Evolutionary conservation across 2,329 filamentous ascomycete species (phyloP).

Genomic region (Aureobasidium sp.): DNA sequence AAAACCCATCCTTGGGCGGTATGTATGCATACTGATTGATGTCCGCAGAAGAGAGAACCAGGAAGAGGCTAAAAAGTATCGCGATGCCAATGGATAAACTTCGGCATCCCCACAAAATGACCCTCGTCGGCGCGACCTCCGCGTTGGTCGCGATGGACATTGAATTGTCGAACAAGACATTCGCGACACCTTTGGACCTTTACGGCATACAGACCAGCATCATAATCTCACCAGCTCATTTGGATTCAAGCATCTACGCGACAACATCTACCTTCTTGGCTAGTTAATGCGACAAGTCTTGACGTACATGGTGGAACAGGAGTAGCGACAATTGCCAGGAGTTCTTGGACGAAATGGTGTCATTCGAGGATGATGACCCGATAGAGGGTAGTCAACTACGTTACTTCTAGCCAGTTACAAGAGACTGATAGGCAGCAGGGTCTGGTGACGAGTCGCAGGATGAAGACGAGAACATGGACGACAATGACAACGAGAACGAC

Average conservation of each 20-base stretch:
- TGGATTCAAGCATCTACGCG: neutral
- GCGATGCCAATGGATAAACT: neutral
- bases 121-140: neutral
- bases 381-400: conserved; percentile 19
- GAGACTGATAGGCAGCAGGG: conserved; percentile 16
- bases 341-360: conserved; percentile 26
- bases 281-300: conserved; percentile 38
- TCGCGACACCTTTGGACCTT: neutral
- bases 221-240: too few relatives aligned
- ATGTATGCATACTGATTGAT: neutral
- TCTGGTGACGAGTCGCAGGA: conserved; percentile 36
- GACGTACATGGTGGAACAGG: neutral
- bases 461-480: conserved; percentile 39
- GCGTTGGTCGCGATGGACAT: conserved; percentile 5
- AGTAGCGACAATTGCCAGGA: neutral
- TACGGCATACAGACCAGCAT: neutral
- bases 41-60: too few relatives aligned
- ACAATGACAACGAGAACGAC: conserved; percentile 33
- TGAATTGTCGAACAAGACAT: neutral
- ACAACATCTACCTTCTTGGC: neutral
- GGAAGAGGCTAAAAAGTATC: neutral
- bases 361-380: conserved; percentile 41
- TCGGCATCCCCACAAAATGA: conserved; percentile 2
- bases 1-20: neutral
- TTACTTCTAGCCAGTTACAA: fast-evolving